Percentiles rank a stretch among this genome's conserved stretches.
These are phyloP conservation scores for Gossypium gossypioides DNA, from an alignment of 441 rosid species.

Conservation along the genomic window DNA sequence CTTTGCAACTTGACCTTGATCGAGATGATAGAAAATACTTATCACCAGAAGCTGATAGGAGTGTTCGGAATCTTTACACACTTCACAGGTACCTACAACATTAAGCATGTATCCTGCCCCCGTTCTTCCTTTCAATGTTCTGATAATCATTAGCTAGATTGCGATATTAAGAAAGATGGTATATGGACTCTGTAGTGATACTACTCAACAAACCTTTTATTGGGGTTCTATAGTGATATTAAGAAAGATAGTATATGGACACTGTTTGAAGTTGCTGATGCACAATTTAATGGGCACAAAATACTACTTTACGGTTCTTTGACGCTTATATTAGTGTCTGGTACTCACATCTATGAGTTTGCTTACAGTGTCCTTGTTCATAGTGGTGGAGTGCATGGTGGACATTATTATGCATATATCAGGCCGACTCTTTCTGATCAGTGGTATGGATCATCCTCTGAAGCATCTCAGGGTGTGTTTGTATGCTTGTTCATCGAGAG, in stretches of 20 bases:
- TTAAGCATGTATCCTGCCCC: not conserved
- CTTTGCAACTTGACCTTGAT: conserved; percentile 51
- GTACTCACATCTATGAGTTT: conserved; percentile 4
- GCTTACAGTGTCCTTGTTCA: conserved; percentile 34
- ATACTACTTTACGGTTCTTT: not conserved
- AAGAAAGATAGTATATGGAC: not conserved
- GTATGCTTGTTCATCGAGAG: not conserved
- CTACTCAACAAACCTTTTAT: too few relatives aligned
- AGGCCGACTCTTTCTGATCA: conserved; percentile 40
- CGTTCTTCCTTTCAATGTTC: not conserved
- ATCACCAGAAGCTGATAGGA: conserved; percentile 44
- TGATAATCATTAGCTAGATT: not conserved
- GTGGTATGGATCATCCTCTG: conserved; percentile 24
- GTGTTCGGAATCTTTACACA: conserved; percentile 42
- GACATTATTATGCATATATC: conserved; percentile 41
- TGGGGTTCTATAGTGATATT: not conserved
- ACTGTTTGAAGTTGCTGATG: not conserved
- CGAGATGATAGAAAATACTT: conserved; percentile 36
- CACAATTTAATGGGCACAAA: not conserved
- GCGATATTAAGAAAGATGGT: not conserved
- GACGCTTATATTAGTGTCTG: not conserved
- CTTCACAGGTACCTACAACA: conserved; percentile 37
- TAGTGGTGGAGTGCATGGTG: conserved; percentile 42
- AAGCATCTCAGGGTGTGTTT: not conserved
- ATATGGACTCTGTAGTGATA: too few relatives aligned